phyloP scores from a whole-genome alignment of 129 eudicot genomes.

The Smallanthus sonchifolius region DNA sequence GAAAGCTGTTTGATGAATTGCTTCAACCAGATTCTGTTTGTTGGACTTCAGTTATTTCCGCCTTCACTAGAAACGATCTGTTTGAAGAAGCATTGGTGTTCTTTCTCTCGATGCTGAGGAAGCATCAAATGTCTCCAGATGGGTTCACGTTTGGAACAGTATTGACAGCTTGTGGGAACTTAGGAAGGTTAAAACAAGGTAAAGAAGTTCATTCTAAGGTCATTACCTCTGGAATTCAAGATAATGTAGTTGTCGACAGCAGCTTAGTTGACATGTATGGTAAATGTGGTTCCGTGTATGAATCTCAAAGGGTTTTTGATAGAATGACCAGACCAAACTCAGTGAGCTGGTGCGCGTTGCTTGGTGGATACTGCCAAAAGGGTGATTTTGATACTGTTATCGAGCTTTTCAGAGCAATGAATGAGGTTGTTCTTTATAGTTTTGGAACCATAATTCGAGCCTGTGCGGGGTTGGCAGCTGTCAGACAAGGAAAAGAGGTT shows the following conservation, averaged over 20 bases:
- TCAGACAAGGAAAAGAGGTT: slow-evolving; percentile 67
- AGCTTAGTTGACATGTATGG: slow-evolving; percentile 84
- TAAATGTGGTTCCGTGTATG: slow-evolving; percentile 61
- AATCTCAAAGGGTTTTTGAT: slow-evolving; percentile 60
- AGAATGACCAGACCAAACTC: slow-evolving; percentile 54
- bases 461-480: slow-evolving; percentile 87
- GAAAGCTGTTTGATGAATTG: slow-evolving; percentile 63
- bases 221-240: slow-evolving; percentile 43
- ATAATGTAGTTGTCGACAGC: slow-evolving; percentile 65
- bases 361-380: slow-evolving; percentile 69
- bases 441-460: slow-evolving; percentile 89
- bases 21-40: slow-evolving; percentile 64
- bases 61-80: slow-evolving; percentile 59
- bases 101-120: slow-evolving; percentile 46
- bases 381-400: slow-evolving; percentile 52
- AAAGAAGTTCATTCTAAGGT: slow-evolving; percentile 64
- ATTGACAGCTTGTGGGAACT: slow-evolving; percentile 74
- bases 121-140: slow-evolving; percentile 42
- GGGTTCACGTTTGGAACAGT: slow-evolving; percentile 65
- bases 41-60: slow-evolving; percentile 80
- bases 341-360: slow-evolving; percentile 71
- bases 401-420: slow-evolving; percentile 48
- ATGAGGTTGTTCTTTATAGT: slow-evolving; percentile 54
- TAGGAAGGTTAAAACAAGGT: slow-evolving; percentile 62
- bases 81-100: slow-evolving; percentile 55